A percentile compares a stretch with the other conserved stretches of the same genome.
Evolutionary conservation across 139 green algal species (phyloP).

Genomic region (Chlamydomonas sp.): DNA sequence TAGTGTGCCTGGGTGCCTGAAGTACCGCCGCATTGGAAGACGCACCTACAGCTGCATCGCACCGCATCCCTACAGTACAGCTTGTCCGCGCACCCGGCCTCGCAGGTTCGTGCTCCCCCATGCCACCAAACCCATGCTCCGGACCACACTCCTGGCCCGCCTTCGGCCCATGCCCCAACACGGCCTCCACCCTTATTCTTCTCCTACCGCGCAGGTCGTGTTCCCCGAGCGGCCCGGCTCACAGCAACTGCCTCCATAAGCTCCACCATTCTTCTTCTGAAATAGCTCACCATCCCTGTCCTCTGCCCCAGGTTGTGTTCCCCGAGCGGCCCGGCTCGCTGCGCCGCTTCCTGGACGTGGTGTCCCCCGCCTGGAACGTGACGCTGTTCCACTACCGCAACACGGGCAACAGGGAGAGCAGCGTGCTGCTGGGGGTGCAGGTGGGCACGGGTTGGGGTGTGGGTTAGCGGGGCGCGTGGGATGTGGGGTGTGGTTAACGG

Average conservation of each 20-base stretch:
- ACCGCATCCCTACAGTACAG: too few relatives aligned
- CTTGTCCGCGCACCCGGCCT: too few relatives aligned
- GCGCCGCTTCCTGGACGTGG: conserved; percentile 77
- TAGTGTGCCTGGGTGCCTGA: too few relatives aligned
- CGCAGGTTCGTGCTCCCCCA: too few relatives aligned
- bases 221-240: conserved; percentile 72
- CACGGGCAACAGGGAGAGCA: conserved; percentile 79
- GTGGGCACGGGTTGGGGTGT: conserved; percentile 36
- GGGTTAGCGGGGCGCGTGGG: neutral
- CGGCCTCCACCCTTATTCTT: neutral
- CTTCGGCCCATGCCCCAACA: neutral
- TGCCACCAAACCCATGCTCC: neutral
- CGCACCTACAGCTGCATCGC: too few relatives aligned
- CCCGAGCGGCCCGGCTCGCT: conserved; percentile 93
- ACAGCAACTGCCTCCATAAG: too few relatives aligned
- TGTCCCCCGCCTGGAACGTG: conserved; percentile 90
- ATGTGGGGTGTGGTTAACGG: neutral
- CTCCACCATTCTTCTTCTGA: neutral
- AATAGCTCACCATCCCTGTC: too few relatives aligned
- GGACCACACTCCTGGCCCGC: neutral
- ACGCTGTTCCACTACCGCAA: conserved; percentile 98
- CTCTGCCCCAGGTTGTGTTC: conserved; percentile 75
- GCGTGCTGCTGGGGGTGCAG: conserved; percentile 86
- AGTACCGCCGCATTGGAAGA: too few relatives aligned
- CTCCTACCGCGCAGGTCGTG: conserved; percentile 58